Evolutionary conservation across 176 grass and related monocot species (phyloP), one percentile per base, ranked within the genome.

Genomic region (Urochloa ruziziensis): DNA sequence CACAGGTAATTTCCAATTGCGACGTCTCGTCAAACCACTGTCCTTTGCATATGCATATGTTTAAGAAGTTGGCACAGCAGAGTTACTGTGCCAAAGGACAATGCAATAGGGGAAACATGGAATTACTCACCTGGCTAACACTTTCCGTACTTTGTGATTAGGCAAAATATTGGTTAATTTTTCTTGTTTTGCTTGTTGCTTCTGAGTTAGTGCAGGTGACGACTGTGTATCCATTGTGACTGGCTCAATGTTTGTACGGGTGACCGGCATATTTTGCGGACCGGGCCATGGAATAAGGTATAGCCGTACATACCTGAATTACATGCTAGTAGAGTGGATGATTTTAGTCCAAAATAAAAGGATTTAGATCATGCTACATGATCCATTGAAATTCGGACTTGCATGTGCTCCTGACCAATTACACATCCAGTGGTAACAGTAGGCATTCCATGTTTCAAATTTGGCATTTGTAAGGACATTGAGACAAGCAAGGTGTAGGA

Each of bases 191-290:
- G 25, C 21, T 10, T 47, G 37, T 5, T 46, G n/a, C 6, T 84
- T 56, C 16, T 40, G 61, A 23, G 1, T 6, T 69, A 1, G 21
- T 67, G 24, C 80, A 97, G 95, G 92, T 19, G 95, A 97, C 81
- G 92, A 97, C 62, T 97, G 95, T 84, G 86, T 97, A 86, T 89
- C 95, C 44, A 97, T 97, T 29, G 95, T 93, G 24, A 83, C 74
- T 68, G 92, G 92, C 23, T 89, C 86, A 18, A 78, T 36, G 52
- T 77, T 89, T 65, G 76, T 97, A 29, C 65, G 69, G 34, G 92
- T 77, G n/a, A 71, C 61, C 21, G 70, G 88, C 53, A 94, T 85
- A 75, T 73, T 89, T 37, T 97, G 95, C 17, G 95, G 92, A 56
- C 95, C 92, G 7, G 95, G 95, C 25, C 95, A 97, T 82, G 88